Evolutionary conservation across 345 rosid genomes (phyloP).

Genomic region (Gossypium ekmanianum): DNA sequence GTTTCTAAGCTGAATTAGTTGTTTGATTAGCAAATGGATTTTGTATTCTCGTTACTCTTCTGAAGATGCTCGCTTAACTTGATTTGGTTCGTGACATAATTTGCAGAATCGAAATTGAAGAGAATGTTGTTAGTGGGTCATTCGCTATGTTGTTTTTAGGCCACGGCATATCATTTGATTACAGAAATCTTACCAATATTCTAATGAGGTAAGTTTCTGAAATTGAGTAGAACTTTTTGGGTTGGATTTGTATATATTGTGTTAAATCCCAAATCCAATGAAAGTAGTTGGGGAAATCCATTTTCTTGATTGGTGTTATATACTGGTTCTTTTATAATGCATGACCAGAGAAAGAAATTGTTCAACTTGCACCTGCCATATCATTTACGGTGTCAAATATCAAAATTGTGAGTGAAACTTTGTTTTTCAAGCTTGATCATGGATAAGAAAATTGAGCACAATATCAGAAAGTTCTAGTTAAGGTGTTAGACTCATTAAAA

Average conservation of each 20-base stretch:
- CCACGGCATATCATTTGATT: constrained; percentile 73
- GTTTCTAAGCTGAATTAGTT: not conserved
- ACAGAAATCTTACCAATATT: constrained; percentile 86
- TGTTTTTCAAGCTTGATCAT: constrained; percentile 8
- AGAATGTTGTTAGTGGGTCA: constrained; percentile 70
- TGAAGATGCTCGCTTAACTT: not conserved
- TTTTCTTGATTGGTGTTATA: not conserved
- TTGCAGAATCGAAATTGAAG: constrained; percentile 81
- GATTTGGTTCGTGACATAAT: not conserved
- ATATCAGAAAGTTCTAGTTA: not conserved
- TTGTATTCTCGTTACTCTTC: constrained; percentile 3
- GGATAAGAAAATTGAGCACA: not conserved
- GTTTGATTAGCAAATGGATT: not conserved
- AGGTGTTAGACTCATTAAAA: not conserved
- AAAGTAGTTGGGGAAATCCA: not conserved
- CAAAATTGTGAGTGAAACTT: not conserved
- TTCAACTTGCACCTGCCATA: not conserved
- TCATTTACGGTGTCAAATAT: not conserved
- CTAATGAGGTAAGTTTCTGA: constrained; percentile 58
- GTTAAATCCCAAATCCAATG: not conserved
- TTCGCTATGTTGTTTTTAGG: constrained; percentile 91
- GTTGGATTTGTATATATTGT: not conserved
- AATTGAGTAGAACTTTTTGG: not conserved
- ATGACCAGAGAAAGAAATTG: too few species aligned
- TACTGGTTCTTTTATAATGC: too few species aligned